Base-by-base conservation (phyloP, 2,329 filamentous ascomycete genomes). In the Talaromyces marneffei region DNA sequence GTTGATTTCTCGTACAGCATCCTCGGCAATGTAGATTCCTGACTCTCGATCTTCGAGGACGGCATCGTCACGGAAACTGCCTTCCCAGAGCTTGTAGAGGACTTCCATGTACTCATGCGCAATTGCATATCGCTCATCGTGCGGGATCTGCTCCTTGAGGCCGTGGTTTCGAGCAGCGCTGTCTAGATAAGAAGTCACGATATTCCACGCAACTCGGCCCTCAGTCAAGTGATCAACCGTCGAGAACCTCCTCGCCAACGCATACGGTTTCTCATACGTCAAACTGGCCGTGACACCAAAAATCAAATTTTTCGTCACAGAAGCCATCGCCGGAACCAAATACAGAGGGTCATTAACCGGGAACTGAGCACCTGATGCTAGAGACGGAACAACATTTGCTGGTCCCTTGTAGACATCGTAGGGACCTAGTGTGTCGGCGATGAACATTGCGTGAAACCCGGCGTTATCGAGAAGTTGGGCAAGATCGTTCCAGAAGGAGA, bases 201-300 rank as follows among this genome's bases (percentile, higher is more conserved):
- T 79, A 54, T 83, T 83, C 80, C 80, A 82, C 0, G 77, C 82
- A 1, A 82, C 77, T 1, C 82, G 75, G 0, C 82, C 81, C 39
- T 76, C 72, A 57, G 76, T 81, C 6, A 84, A 69, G 63, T 84
- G 81, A 62, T 84, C 82, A 3, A 84, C 72, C 0, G 80, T 82
- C 2, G 81, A 82, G 60, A 84, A 82, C 1, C 81, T 79, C 2
- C 82, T 74, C 0, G 82, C 82, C 7, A 83, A 75, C 55, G 82
- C 80, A 50, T 83, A 83, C 3, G 82, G 80, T 58, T 80, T 75
- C 20, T 84, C 81, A 58, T 83, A 83, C 0, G 82, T 84, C 0
- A 80, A 82, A 0, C 79, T 82, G 0, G 82, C 82, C 0, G 82
- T 84, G 0, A 82, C 80, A 0, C 80, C 82, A 3, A 84, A 79